These are phyloP conservation scores for Cenchrus purpureus DNA, from an alignment of 176 grass and related monocot species.

Conservation along the genomic window DNA sequence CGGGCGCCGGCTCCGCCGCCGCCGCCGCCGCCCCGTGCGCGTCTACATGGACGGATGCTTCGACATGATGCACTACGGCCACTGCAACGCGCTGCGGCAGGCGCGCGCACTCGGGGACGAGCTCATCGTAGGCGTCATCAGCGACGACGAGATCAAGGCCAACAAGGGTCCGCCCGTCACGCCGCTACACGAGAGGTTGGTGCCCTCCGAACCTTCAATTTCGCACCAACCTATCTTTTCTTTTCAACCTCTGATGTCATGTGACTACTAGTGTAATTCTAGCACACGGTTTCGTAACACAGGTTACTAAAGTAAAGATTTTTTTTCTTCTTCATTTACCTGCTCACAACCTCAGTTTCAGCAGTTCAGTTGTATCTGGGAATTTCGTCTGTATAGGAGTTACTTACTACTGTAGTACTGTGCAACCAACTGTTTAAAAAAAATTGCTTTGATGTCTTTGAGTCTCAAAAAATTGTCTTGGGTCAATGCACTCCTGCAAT, in stretches of 20 bases:
- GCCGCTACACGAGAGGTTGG: slow-evolving; percentile 68
- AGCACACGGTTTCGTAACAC: not conserved
- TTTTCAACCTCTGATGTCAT: not conserved
- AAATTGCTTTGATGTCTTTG: not conserved
- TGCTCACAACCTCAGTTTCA: not conserved
- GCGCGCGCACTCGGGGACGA: slow-evolving; percentile 75
- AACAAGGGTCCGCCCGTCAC: slow-evolving; percentile 88
- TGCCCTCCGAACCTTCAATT: not conserved
- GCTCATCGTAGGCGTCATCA: slow-evolving; percentile 79
- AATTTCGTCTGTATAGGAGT: too few relatives aligned
- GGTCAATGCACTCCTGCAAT: not conserved
- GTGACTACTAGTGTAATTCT: not conserved
- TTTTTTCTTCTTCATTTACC: not conserved
- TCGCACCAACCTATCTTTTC: not conserved
- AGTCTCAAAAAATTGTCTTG: not conserved
- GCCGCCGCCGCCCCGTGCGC: slow-evolving; percentile 62
- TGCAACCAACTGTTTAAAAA: not conserved
- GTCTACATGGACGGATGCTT: slow-evolving; percentile 99
- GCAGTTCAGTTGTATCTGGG: too few relatives aligned
- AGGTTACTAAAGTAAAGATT: not conserved
- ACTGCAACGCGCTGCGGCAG: slow-evolving; percentile 86
- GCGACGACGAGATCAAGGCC: slow-evolving; percentile 77
- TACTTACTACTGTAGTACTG: not conserved
- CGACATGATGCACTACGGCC: slow-evolving; percentile 99
- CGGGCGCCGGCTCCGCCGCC: slow-evolving; percentile 30